Conservation (phyloP, 495 filamentous ascomycete genomes). For the Viridothelium virens region DNA sequence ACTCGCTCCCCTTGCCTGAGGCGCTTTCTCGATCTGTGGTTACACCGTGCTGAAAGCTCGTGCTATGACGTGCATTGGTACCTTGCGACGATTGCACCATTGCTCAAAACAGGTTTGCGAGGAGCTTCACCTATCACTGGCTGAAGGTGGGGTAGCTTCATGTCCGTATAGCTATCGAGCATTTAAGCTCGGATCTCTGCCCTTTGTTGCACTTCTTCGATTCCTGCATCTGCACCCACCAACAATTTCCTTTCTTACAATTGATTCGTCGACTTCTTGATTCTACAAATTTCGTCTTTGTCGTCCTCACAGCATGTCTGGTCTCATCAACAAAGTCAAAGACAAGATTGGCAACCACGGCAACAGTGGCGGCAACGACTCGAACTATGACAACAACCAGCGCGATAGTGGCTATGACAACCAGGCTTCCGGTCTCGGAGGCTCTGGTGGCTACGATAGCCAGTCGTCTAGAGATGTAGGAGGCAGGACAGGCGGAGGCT, state of each 20-base stretch:
- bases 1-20: background rate
- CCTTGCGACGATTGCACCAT: background rate
- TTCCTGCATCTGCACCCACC: too few relatives aligned
- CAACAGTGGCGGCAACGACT: background rate
- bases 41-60: background rate
- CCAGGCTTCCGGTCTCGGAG: background rate
- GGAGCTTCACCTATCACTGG: background rate
- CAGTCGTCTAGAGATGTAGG: background rate
- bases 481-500: background rate
- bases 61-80: background rate
- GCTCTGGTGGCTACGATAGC: background rate
- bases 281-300: background rate
- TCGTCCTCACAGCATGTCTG: background rate
- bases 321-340: constrained; percentile 7
- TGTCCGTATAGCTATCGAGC: background rate
- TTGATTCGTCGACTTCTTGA: too few relatives aligned
- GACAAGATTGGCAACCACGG: constrained; percentile 3
- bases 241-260: too few relatives aligned
- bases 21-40: background rate
- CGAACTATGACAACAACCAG: background rate
- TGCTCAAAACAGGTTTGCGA: constrained; percentile 8
- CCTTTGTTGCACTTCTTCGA: too few relatives aligned
- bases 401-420: background rate
- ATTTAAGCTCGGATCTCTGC: background rate
- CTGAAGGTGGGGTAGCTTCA: background rate